Evolutionary conservation across 495 filamentous ascomycete species (phyloP).

Genomic region (Neurospora sp.): DNA sequence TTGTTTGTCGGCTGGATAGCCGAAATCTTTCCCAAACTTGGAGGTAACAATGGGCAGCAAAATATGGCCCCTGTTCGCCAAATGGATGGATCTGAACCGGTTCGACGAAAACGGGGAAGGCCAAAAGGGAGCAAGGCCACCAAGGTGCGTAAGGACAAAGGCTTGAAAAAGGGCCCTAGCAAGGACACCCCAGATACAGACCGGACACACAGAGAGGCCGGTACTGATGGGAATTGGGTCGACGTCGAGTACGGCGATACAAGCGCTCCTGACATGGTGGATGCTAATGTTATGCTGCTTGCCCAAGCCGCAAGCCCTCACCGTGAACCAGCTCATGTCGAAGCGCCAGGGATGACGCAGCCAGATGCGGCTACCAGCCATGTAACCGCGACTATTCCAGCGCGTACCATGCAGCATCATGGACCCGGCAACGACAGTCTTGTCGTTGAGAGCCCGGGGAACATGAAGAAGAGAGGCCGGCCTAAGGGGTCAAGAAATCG

Average conservation of each 20-base stretch:
- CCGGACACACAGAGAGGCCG: background rate
- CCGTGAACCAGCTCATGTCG: background rate
- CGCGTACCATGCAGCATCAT: background rate
- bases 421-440: background rate
- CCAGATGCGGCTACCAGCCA: background rate
- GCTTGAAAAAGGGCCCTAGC: conserved; percentile 34
- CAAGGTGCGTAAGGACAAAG: conserved; percentile 40
- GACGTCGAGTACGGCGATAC: conserved; percentile 15
- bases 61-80: conserved; percentile 14
- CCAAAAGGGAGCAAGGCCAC: conserved; percentile 43
- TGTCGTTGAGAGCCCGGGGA: conserved; percentile 9
- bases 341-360: background rate
- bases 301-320: conserved; percentile 11
- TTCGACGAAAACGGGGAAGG: conserved; percentile 35
- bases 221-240: conserved; percentile 18
- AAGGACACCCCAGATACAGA: conserved; percentile 1
- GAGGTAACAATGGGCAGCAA: conserved; percentile 12
- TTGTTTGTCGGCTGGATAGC: conserved; percentile 49
- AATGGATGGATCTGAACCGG: conserved; percentile 11
- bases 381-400: background rate
- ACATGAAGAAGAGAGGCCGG: conserved; percentile 23
- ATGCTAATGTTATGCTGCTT: conserved; percentile 19
- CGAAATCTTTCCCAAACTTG: conserved; percentile 45
- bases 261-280: conserved; percentile 10
- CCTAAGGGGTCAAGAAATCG: conserved; percentile 42